These are phyloP conservation scores for Gaeumannomyces tritici DNA, from an alignment of 2,329 filamentous ascomycete species.

Conservation along the genomic window DNA sequence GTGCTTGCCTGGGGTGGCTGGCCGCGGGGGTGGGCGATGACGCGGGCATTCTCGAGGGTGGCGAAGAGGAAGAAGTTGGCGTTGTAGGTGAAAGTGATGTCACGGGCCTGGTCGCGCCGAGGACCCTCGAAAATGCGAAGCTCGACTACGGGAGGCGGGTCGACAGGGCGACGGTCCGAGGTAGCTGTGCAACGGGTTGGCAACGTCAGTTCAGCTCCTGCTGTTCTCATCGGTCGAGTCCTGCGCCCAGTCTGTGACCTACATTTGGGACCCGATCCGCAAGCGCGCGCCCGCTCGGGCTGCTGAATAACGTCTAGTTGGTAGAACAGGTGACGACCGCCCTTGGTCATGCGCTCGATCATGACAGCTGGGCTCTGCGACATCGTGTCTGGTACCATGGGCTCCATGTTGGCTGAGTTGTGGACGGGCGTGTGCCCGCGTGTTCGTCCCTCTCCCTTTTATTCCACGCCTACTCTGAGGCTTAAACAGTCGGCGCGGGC, in stretches of 20 bases:
- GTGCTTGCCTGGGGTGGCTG: conserved; percentile 57
- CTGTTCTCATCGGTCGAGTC: background rate
- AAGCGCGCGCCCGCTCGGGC: conserved; percentile 87
- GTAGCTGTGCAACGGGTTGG: conserved; percentile 43
- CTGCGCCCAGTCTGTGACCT: conserved; percentile 24
- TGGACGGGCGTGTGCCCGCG: background rate
- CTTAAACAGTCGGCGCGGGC: background rate
- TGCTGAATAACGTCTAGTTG: conserved; percentile 82
- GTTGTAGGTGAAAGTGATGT: conserved; percentile 84
- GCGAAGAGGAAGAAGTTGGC: conserved; percentile 95
- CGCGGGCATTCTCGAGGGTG: conserved; percentile 77
- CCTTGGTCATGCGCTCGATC: conserved; percentile 52
- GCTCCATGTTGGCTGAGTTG: background rate
- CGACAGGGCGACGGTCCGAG: conserved; percentile 83
- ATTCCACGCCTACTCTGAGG: background rate
- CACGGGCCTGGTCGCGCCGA: conserved; percentile 48
- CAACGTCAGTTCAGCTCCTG: conserved; percentile 6
- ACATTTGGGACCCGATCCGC: conserved; percentile 94
- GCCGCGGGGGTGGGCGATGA: conserved; percentile 72
- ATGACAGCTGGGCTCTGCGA: conserved; percentile 14
- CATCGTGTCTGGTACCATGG: background rate
- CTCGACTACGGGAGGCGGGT: conserved; percentile 90
- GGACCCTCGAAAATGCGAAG: conserved; percentile 73
- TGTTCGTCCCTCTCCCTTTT: background rate
- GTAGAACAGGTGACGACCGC: conserved; percentile 73